These are phyloP conservation scores for Theileria annulata DNA, from an alignment of 169 alveolate genomes.

Conservation along the genomic window DNA sequence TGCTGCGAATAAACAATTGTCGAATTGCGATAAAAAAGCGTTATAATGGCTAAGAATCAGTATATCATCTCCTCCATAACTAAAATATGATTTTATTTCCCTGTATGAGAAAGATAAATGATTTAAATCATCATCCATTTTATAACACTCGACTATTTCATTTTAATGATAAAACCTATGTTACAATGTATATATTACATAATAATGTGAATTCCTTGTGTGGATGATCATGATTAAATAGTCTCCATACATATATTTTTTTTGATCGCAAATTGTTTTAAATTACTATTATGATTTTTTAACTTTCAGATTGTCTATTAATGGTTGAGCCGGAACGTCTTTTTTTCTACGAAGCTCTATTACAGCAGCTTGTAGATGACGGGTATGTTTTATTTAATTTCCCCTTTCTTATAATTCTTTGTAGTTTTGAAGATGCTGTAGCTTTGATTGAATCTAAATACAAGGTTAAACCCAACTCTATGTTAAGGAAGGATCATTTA, in stretches of 20 bases:
- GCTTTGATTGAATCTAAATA: conserved; percentile 16
- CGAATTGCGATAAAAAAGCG: conserved; percentile 51
- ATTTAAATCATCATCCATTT: conserved; percentile 13
- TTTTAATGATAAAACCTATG: conserved; percentile 3
- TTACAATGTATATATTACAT: not conserved
- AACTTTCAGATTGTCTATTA: not conserved
- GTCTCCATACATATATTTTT: not conserved
- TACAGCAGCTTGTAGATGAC: conserved; percentile 67
- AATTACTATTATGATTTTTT: conserved; percentile 5
- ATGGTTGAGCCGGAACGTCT: conserved; percentile 56
- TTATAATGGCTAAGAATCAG: conserved; percentile 20
- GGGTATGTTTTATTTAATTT: conserved; percentile 35
- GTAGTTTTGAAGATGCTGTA: conserved; percentile 55
- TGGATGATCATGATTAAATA: not conserved
- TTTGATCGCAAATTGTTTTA: not conserved
- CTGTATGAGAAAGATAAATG: conserved; percentile 32
- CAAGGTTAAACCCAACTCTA: conserved; percentile 56
- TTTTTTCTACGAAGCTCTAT: conserved; percentile 63
- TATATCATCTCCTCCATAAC: conserved; percentile 55
- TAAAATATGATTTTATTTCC: conserved; percentile 48
- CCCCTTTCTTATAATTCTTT: not conserved
- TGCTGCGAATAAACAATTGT: conserved; percentile 49
- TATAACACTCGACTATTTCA: not conserved
- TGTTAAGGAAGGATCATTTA: conserved; percentile 60
- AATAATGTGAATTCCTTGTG: conserved; percentile 8